Evolutionary conservation across 1,284 basidiomycete genomes (phyloP).

Genomic region (Naganishia sp.): DNA sequence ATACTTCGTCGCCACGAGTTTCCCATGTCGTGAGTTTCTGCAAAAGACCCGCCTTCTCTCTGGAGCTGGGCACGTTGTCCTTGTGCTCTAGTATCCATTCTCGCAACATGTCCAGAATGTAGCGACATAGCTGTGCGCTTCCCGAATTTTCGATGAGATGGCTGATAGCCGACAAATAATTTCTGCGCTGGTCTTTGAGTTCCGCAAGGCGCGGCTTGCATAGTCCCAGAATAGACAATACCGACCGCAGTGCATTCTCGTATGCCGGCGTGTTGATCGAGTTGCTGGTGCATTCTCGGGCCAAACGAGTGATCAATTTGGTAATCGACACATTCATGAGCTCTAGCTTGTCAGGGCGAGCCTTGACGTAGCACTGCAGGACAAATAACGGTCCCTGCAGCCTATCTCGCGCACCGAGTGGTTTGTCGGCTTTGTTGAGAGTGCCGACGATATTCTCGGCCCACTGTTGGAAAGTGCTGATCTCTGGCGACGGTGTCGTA

Average conservation of each 20-base stretch:
- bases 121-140: slow-evolving; percentile 75
- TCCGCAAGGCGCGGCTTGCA: slow-evolving; percentile 58
- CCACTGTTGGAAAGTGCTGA: slow-evolving; percentile 76
- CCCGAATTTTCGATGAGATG: slow-evolving; percentile 91
- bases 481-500: slow-evolving; percentile 58
- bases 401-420: slow-evolving; percentile 27
- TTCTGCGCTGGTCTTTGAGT: slow-evolving; percentile 61
- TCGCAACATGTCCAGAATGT: slow-evolving; percentile 81
- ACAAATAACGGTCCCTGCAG: slow-evolving; percentile 81
- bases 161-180: slow-evolving; percentile 71
- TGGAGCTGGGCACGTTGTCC: slow-evolving; percentile 73
- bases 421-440: slow-evolving; percentile 64
- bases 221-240: slow-evolving; percentile 59
- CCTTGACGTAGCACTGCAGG: slow-evolving; percentile 83
- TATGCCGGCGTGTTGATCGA: slow-evolving; percentile 39
- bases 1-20: slow-evolving; percentile 65
- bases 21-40: slow-evolving; percentile 92
- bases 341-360: slow-evolving; percentile 81
- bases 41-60: slow-evolving; percentile 89
- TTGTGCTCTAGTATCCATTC: slow-evolving; percentile 85
- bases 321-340: slow-evolving; percentile 73
- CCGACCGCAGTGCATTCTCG: slow-evolving; percentile 41
- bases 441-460: slow-evolving; percentile 81
- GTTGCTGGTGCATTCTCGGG: slow-evolving; percentile 81
- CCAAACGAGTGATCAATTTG: slow-evolving; percentile 80